Base-by-base conservation (phyloP, 371 early-diverging fungal genomes). In the Zopfochytrium polystomum region DNA sequence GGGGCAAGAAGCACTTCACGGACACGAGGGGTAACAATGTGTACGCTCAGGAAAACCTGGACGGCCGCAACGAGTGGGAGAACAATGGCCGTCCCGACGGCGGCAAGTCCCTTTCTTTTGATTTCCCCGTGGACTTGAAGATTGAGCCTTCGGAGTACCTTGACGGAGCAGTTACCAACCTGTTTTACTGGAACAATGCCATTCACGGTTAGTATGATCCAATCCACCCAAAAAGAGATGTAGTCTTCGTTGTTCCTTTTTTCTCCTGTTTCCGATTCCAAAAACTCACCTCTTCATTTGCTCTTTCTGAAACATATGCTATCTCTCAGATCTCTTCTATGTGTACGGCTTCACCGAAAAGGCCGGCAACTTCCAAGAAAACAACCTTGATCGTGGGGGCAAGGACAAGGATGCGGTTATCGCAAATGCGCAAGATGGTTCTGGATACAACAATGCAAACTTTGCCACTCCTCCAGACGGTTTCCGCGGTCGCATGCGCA, bases 381-480 rank as follows among this genome's bases (percentile, higher is more conserved):
- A 87, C 73, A 97, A 97, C 72, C 78, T 86, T 65, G 84, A 79
- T 31, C 83, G 87, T 52, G 93, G 93, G 22, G 93, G 96, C 30
- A 50, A 69, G 31, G 86, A 77, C 26, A 78, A 76, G 48, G 97
- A 96, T 73, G 87, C 90, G 4, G 94, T 97, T 1, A 87, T 96
- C 68, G 96, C 96, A 34, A 90, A 92, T 68, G 95, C 93, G 0
- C 98, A 97, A 75, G 94, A 95, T 73, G 93, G 95, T 13, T 86
- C 87, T 51, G 97, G 93, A 44, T 60, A 60, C 59, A 77, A 78
- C 60, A 78, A 77, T 72, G 67, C 97, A 60, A 92, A 95, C 74
- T 97, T 97, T 85, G 93, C 94, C 9, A 95, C 98, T 11, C 96
- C 98, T 22, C 95, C 94, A 15, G 96, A 95, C 75, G 96, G 96